These are phyloP conservation scores for Hansenula anomala DNA, from an alignment of 1,139 yeast species.

Conservation along the genomic window DNA sequence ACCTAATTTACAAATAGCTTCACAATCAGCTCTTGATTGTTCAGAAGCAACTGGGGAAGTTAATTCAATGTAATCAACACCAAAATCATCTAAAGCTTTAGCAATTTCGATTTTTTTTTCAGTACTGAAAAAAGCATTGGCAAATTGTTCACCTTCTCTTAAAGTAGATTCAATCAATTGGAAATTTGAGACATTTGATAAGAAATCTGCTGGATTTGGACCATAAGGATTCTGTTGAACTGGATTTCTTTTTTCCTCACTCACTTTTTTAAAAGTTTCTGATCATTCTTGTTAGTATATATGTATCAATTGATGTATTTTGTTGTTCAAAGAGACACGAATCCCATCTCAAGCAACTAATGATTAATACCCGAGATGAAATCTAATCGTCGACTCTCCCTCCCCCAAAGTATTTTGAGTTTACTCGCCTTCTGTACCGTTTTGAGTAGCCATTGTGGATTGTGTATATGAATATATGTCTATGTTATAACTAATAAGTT, in stretches of 20 bases:
- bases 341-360: too few relatives aligned
- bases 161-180: constrained; percentile 93
- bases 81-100: constrained; percentile 94
- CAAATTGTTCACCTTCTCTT: constrained; percentile 98
- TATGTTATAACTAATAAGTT: too few relatives aligned
- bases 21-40: constrained; percentile 90
- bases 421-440: background rate
- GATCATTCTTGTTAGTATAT: background rate
- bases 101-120: constrained; percentile 98
- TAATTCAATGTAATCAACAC: constrained; percentile 95
- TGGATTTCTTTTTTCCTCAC: constrained; percentile 36
- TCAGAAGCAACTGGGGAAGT: constrained; percentile 98
- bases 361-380: too few relatives aligned
- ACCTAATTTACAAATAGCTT: constrained; percentile 96
- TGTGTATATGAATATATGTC: background rate
- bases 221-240: constrained; percentile 74
- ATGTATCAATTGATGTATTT: too few relatives aligned
- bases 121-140: constrained; percentile 92
- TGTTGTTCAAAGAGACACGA: too few relatives aligned
- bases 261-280: constrained; percentile 38
- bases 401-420: too few relatives aligned
- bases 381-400: too few relatives aligned
- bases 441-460: background rate
- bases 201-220: constrained; percentile 88
- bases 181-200: constrained; percentile 86